Evolutionary conservation across 148 eudicot species (phyloP).

Genomic region (Cornus kousa): DNA sequence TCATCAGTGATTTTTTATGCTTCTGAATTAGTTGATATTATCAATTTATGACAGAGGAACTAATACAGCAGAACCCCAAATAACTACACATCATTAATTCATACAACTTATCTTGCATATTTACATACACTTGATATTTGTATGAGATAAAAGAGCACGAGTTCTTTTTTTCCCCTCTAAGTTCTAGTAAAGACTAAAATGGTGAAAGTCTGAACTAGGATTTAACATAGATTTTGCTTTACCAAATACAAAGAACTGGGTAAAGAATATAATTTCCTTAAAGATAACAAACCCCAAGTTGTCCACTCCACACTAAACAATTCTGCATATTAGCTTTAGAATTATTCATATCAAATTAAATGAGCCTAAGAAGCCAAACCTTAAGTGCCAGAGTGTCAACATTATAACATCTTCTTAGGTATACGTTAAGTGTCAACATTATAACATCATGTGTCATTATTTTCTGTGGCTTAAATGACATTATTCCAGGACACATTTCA

Average conservation of each 20-base stretch:
- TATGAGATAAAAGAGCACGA: not conserved
- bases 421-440: no score
- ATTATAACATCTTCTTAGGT: not conserved
- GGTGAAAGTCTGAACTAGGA: not conserved
- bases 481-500: not conserved
- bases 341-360: not conserved
- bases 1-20: no score
- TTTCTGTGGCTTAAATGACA: not conserved
- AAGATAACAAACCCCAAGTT: not conserved
- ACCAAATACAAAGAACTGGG: not conserved
- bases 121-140: no score
- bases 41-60: no score
- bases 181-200: not conserved
- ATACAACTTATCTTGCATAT: no score
- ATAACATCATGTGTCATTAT: not conserved
- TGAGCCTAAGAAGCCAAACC: not conserved
- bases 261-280: not conserved
- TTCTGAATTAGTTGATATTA: no score
- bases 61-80: no score
- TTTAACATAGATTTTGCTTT: not conserved
- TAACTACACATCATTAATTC: no score
- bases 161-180: not conserved
- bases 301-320: not conserved
- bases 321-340: not conserved
- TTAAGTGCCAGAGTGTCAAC: not conserved